phyloP scores from a whole-genome alignment of 306 rosid genomes.

The Potentilla sterilis region DNA sequence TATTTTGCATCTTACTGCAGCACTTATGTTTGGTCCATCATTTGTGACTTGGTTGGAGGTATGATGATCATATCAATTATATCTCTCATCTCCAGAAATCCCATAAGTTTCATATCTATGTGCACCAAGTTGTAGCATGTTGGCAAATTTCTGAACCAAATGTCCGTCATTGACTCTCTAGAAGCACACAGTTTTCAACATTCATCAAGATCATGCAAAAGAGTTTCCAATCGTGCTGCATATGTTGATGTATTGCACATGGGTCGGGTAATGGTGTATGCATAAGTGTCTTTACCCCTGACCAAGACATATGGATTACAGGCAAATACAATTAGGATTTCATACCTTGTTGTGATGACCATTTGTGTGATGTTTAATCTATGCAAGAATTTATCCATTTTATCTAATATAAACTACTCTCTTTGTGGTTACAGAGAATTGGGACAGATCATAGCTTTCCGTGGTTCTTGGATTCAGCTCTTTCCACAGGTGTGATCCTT shows the following conservation, averaged over 20 bases:
- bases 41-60: slow-evolving; percentile 94
- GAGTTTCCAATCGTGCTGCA: background rate
- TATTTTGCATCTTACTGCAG: slow-evolving; percentile 70
- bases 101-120: background rate
- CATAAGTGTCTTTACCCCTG: background rate
- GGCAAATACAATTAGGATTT: slow-evolving; percentile 1
- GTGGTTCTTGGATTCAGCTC: slow-evolving; percentile 80
- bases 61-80: slow-evolving; percentile 23
- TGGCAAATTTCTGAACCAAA: background rate
- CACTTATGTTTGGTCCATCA: slow-evolving; percentile 88
- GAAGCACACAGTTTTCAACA: background rate
- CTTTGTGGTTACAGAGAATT: slow-evolving; percentile 60
- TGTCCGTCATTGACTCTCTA: background rate
- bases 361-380: background rate
- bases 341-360: background rate
- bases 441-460: slow-evolving; percentile 71
- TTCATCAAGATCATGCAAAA: slow-evolving; percentile 6
- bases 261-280: background rate
- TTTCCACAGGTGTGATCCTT: slow-evolving; percentile 76
- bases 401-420: slow-evolving; percentile 2
- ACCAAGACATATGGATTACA: background rate
- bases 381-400: background rate
- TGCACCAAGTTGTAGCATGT: background rate
- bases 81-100: background rate
- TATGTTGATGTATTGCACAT: background rate